Conservation (phyloP, 352 stramenopile genomes). For the Globisporangium cederbergense region DNA sequence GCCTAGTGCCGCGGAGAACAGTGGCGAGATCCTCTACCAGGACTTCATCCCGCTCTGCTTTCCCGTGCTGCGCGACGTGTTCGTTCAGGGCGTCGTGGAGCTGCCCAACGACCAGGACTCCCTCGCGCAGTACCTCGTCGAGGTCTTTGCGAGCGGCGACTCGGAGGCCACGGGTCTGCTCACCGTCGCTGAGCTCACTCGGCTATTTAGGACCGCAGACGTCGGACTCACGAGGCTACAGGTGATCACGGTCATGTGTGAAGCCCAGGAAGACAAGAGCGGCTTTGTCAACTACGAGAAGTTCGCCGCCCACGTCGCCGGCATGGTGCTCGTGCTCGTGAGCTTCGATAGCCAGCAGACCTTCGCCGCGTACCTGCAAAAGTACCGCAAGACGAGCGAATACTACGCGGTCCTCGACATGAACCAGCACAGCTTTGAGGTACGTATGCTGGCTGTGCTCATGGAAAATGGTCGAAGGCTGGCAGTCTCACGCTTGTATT, state of each 20-base stretch:
- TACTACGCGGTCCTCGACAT: slow-evolving; percentile 76
- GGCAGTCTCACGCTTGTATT: too few species aligned
- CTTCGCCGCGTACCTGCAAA: slow-evolving; percentile 49
- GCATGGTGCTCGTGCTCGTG: slow-evolving; percentile 64
- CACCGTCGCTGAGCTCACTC: slow-evolving; percentile 53
- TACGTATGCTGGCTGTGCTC: slow-evolving; percentile 5
- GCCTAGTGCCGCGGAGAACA: slow-evolving; percentile 28
- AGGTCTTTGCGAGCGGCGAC: slow-evolving; percentile 74
- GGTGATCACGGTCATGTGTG: slow-evolving; percentile 63
- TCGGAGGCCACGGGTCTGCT: slow-evolving; percentile 56
- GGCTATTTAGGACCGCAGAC: slow-evolving; percentile 54
- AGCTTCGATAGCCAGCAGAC: slow-evolving; percentile 68
- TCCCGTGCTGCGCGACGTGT: slow-evolving; percentile 47
- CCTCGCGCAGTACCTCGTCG: slow-evolving; percentile 65
- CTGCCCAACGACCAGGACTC: slow-evolving; percentile 59
- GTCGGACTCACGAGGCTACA: slow-evolving; percentile 74
- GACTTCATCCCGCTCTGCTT: slow-evolving; percentile 70
- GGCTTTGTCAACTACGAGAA: slow-evolving; percentile 77
- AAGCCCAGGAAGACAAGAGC: slow-evolving; percentile 73
- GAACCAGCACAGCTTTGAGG: slow-evolving; percentile 80
- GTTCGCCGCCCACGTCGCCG: slow-evolving; percentile 56
- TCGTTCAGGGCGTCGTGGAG: slow-evolving; percentile 54
- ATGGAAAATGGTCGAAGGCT: neutral
- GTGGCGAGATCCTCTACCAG: slow-evolving; percentile 31
- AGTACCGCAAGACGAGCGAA: slow-evolving; percentile 69